Evolutionary conservation across 2,329 filamentous ascomycete genomes (phyloP), one percentile per base, ranked within the genome.

Genomic region (Pseudogymnoascus sp.): DNA sequence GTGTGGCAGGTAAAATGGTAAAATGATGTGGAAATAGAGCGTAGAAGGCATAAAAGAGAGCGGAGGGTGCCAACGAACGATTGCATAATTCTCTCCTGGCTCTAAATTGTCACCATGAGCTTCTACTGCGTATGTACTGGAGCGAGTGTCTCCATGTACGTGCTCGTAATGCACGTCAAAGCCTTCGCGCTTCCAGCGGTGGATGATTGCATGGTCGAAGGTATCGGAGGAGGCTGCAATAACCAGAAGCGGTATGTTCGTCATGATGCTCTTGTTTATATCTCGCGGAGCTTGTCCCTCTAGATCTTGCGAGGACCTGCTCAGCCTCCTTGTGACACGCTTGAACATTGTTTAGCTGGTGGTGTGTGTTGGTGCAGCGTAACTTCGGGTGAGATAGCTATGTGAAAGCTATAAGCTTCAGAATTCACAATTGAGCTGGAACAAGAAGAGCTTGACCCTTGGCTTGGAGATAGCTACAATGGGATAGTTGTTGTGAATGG

Each of bases 141-240:
- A 62, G 37, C 59, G 42, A 18, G 59, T 31, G 10, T 21, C 59
- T 37, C 59, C 62, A 50, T 42, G 23, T 5, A 64, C 62, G 5
- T 60, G 59, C 56, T 62, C 59, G 69, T 88, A 88, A 25, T 78
- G 75, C 2, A 85, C 79, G 16, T 80, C 75, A 69, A 87, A 88
- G 1, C 85, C 85, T 71, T 88, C 85, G 40, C 83, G 79, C 31
- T 77, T 74, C 82, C 84, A 87, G 62, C 81, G 78, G 50, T 79
- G 75, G 63, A 84, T 72, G 0, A 78, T 81, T 44, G 80, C 77
- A 16, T 76, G 71, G 69, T 87, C 84, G 68, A 87, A 87, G 23
- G 81, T 78, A n/a, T 78, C 75, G 11, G 78, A 78, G 65, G 82
- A 81, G 25, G 79, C 77, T 2, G 80, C 80, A 46, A 83, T 73